Conservation (phyloP, 2,329 filamentous ascomycete genomes). For the Teratosphaeria pseudoeucalypti region DNA sequence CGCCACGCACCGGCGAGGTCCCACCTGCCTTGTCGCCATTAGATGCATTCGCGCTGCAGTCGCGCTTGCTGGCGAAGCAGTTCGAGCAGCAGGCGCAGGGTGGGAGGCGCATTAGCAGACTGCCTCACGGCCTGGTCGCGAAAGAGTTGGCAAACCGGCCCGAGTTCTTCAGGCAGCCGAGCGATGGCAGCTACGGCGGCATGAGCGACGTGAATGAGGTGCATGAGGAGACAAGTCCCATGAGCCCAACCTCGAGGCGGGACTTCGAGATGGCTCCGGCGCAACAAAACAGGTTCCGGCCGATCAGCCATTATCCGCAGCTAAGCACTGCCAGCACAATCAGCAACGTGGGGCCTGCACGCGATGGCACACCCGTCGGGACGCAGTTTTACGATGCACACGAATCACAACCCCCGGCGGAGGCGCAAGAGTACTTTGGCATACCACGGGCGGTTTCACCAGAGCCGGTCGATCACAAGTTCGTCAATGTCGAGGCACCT, state of each 20-base stretch:
- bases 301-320: slow-evolving; percentile 25
- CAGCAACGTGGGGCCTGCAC: not conserved
- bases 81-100: slow-evolving; percentile 64
- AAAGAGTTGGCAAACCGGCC: slow-evolving; percentile 70
- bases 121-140: slow-evolving; percentile 72
- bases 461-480: slow-evolving; percentile 33
- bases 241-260: slow-evolving; percentile 17
- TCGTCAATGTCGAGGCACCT: slow-evolving; percentile 30
- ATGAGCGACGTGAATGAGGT: slow-evolving; percentile 25
- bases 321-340: slow-evolving; percentile 15
- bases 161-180: slow-evolving; percentile 69
- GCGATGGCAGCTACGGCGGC: slow-evolving; percentile 38
- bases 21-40: slow-evolving; percentile 88
- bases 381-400: slow-evolving; percentile 18
- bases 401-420: slow-evolving; percentile 7
- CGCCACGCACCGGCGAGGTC: slow-evolving; percentile 45
- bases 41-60: slow-evolving; percentile 89
- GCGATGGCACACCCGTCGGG: slow-evolving; percentile 1
- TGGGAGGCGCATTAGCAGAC: slow-evolving; percentile 70
- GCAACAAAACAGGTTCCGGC: slow-evolving; percentile 25
- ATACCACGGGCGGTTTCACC: slow-evolving; percentile 37
- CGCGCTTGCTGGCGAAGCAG: slow-evolving; percentile 74
- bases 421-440: slow-evolving; percentile 32
- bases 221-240: slow-evolving; percentile 31
- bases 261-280: slow-evolving; percentile 8